Base-by-base conservation (phyloP, 352 stramenopile species). In the Phytophthora colocasiae region DNA sequence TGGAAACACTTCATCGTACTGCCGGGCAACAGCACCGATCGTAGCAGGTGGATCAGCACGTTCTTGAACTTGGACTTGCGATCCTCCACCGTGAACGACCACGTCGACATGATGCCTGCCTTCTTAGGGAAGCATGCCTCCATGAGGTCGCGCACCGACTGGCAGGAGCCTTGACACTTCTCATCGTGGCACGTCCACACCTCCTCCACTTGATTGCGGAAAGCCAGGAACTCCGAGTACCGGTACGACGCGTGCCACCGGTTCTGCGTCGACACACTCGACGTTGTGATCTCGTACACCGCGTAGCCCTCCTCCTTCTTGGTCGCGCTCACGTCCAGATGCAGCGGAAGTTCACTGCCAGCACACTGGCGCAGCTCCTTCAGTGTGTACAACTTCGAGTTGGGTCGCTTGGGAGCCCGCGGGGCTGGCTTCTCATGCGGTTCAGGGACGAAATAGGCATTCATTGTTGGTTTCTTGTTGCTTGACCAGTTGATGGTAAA, bases 111-210 rank as follows among this genome's bases (percentile, higher is more conserved):
- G 45, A 73, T 66, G 14, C 61, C 50, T 19, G 75, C 77, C 62
- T 85, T 87, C 58, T 78, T 78, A n/a, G 83, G 83, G 66, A 90
- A 92, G 50, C 75, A 88, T 54, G 77, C 69, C 51, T 71, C 55
- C 12, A 90, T 46, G 57, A 84, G 86, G 61, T 92, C 79, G 15
- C 81, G 83, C 40, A 92, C 82, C n/a, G 83, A 84, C 50, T 92
- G 70, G 62, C 81, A 90, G 34, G 83, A 89, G 27, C 81, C 81
- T 22, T 57, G 71, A 72, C 83, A 90, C 72, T 87, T 89, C 45
- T 56, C 27, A 34, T 71, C 71, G 58, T 81, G 66, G 61, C 83
- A 92, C 26, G 83, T 90, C 73, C 73, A 77, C 34, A 82, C 58
- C 47, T 90, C 72, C 19, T 84, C 72, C 44, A 92, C 66, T 47